Conservation (phyloP, 495 filamentous ascomycete genomes). For the Penicillium antarcticum region DNA sequence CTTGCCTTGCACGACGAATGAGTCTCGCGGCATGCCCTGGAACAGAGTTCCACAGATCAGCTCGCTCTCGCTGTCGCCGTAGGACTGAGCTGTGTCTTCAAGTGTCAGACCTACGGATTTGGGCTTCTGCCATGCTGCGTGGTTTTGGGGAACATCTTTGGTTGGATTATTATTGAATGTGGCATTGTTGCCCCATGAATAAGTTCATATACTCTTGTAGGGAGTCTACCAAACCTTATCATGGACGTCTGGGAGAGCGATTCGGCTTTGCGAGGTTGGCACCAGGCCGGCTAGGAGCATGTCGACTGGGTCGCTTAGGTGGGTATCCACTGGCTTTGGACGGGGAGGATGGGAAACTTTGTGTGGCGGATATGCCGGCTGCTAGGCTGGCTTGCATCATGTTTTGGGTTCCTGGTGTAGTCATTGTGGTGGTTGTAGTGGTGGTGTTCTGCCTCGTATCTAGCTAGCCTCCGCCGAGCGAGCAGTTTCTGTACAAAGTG, state of each 20-base stretch:
- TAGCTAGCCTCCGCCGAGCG: too few species aligned
- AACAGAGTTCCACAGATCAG: constrained; percentile 32
- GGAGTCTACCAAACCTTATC: constrained; percentile 26
- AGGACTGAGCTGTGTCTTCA: constrained; percentile 40
- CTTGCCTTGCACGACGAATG: constrained; percentile 27
- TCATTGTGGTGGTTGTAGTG: constrained; percentile 7
- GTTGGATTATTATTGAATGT: constrained; percentile 33
- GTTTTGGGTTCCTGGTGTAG: constrained; percentile 21
- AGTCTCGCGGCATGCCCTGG: constrained; percentile 29
- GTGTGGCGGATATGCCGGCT: constrained; percentile 33
- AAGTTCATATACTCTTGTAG: constrained; percentile 35
- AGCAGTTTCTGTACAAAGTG: too few species aligned
- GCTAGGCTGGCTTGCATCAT: constrained; percentile 36
- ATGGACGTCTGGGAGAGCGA: constrained; percentile 9
- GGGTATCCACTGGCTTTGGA: constrained; percentile 18
- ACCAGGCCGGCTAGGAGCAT: constrained; percentile 16
- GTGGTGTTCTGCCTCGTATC: too few species aligned
- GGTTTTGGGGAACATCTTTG: constrained; percentile 25
- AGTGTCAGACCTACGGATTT: constrained; percentile 30
- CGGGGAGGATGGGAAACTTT: constrained; percentile 29
- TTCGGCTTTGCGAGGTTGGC: constrained; percentile 15
- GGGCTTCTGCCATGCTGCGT: constrained; percentile 32
- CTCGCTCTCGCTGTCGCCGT: constrained; percentile 39
- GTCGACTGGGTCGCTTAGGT: constrained; percentile 17
- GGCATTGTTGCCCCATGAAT: constrained; percentile 42